Base-by-base conservation (phyloP, 148 eudicot genomes). In the Fagopyrum homotropicum region DNA sequence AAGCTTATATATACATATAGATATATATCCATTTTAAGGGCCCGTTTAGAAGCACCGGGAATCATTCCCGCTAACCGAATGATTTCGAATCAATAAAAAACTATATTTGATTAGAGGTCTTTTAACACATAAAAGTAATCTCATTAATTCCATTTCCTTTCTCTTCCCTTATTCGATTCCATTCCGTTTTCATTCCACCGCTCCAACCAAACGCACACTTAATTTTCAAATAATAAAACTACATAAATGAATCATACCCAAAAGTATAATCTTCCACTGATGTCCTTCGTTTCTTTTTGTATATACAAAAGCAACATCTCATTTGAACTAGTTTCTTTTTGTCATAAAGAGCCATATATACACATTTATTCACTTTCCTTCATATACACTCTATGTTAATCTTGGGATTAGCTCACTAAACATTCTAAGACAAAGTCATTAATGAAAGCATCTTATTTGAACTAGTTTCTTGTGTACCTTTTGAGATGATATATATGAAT, bases 401-500 rank as follows among this genome's bases (percentile, higher is more conserved):
- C 56, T 51, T 51, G 56, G n/a, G 56, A 16, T 51, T 14, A 11
- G 16, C 12, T 15, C 16, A 52, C 57, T 52, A 3, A 52, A 52
- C 57, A 52, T 4, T 57, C 11, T 61, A 61, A 3, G 44, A 8
- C 14, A 8, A 8, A 64, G 14, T 64, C 70, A 11, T 64, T 35
- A 45, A 9, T 2, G 10, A 22, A 47, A 63, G 19, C 15, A 48
- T 4, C 0, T 48, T 7, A 48, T 9, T 4, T 22, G 15, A 72
- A 19, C 29, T 19, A 8, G 46, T 64, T 64, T 64, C 70, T 11
- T 30, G 70, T 64, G 70, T 17, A 14, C 19, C 71, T 19, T 40
- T 66, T 66, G 66, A 35, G 46, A 22, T 77, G 66, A 35, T n/a
- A 22, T 77, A 85, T 59, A 70, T 73, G 75, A 75, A 61, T 93